Conservation (phyloP, 129 eudicot species). For the carrot (Daucus carota) region DH1_v3.0 NC_030386.2:32919501-32920000, state of each 20-base stretch:
- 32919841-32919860: background rate
- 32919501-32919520: background rate
- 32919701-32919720: background rate
- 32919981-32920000: background rate
- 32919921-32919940: background rate
- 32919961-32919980: background rate
- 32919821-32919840: background rate
- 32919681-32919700: constrained; percentile 2
- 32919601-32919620: background rate
- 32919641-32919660: background rate
- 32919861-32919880: background rate
- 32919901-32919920: background rate
- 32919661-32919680: constrained; percentile 1
- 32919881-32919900: background rate
- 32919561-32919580: background rate
- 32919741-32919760: background rate
- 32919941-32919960: background rate
- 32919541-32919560: background rate
- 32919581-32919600: background rate
- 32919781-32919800: background rate
- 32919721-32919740: background rate
- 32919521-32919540: background rate
- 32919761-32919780: background rate
- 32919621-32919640: background rate
- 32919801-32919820: background rate